Evolutionary conservation across 805 yeast species (phyloP).

Genomic region (Saccharomycopsis sp.): DNA sequence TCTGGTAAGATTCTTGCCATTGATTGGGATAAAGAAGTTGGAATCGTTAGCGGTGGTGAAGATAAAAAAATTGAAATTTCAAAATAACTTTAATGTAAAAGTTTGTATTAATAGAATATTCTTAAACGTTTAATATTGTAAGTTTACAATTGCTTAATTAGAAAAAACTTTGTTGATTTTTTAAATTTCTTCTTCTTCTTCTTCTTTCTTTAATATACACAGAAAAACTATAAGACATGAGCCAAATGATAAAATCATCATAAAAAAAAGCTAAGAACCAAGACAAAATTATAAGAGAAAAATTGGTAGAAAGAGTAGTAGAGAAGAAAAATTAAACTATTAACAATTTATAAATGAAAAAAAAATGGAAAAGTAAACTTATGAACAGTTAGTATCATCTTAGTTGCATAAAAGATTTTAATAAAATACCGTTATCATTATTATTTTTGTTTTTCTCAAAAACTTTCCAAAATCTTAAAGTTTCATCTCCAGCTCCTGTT

Average conservation of each 20-base stretch:
- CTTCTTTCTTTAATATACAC: too few relatives aligned
- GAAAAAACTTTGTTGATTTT: too few relatives aligned
- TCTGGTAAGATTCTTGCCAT: constrained; percentile 74
- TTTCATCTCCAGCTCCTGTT: constrained; percentile 98
- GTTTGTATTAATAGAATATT: too few relatives aligned
- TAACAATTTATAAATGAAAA: neutral
- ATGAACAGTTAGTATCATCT: constrained; percentile 29
- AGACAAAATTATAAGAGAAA: too few relatives aligned
- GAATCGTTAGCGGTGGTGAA: constrained; percentile 88
- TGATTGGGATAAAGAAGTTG: constrained; percentile 69
- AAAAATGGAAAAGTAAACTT: neutral
- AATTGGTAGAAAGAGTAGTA: too few relatives aligned
- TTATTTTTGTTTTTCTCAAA: constrained; percentile 67
- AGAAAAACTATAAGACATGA: too few relatives aligned
- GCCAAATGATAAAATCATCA: too few relatives aligned
- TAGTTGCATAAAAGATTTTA: constrained; percentile 68
- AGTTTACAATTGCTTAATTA: too few relatives aligned
- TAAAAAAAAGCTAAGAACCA: too few relatives aligned
- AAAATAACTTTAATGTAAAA: neutral
- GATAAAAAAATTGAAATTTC: constrained; percentile 82
- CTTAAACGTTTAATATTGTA: too few relatives aligned
- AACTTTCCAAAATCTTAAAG: constrained; percentile 89
- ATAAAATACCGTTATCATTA: constrained; percentile 47
- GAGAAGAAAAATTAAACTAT: too few relatives aligned
- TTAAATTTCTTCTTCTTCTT: too few relatives aligned